Evolutionary conservation across 352 stramenopile genomes (phyloP).

Genomic region (Pythium utonaiense): DNA sequence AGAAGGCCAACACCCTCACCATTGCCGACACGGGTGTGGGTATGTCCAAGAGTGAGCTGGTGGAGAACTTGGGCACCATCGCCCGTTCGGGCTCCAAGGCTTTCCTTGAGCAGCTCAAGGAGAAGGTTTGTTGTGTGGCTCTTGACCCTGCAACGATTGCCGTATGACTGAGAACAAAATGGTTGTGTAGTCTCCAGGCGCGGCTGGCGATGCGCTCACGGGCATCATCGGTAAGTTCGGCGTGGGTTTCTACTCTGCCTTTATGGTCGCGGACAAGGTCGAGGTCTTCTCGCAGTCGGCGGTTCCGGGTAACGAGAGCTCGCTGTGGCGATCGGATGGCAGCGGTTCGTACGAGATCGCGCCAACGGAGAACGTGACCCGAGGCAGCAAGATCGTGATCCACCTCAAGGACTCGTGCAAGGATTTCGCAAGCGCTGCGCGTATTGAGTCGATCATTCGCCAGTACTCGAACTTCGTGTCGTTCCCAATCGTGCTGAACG

Average conservation of each 20-base stretch:
- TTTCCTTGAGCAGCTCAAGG: constrained; percentile 93
- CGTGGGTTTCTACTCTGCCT: constrained; percentile 99
- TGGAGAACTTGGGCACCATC: constrained; percentile 98
- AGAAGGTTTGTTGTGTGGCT: constrained; percentile 35
- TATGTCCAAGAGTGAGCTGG: constrained; percentile 97
- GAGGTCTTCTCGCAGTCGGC: constrained; percentile 90
- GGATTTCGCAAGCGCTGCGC: constrained; percentile 90
- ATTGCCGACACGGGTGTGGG: constrained; percentile 98
- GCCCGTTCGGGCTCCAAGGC: constrained; percentile 96
- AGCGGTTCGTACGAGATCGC: constrained; percentile 81
- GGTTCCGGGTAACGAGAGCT: constrained; percentile 37
- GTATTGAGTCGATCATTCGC: constrained; percentile 96
- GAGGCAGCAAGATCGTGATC: constrained; percentile 97
- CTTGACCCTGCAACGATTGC: background rate
- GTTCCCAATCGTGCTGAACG: constrained; percentile 98
- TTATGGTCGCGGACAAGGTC: constrained; percentile 98
- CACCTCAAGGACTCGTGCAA: constrained; percentile 97
- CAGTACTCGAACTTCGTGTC: constrained; percentile 99
- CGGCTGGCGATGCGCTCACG: constrained; percentile 65
- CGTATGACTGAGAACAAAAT: no score
- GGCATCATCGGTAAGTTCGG: constrained; percentile 99
- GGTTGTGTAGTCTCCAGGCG: constrained; percentile 32
- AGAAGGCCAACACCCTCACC: constrained; percentile 93
- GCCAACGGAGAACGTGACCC: constrained; percentile 58
- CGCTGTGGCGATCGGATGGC: constrained; percentile 79